A percentile compares a stretch with the other conserved stretches of the same genome.
Conservation (phyloP, 495 filamentous ascomycete genomes). For the Lasiosphaeria hispida region DNA sequence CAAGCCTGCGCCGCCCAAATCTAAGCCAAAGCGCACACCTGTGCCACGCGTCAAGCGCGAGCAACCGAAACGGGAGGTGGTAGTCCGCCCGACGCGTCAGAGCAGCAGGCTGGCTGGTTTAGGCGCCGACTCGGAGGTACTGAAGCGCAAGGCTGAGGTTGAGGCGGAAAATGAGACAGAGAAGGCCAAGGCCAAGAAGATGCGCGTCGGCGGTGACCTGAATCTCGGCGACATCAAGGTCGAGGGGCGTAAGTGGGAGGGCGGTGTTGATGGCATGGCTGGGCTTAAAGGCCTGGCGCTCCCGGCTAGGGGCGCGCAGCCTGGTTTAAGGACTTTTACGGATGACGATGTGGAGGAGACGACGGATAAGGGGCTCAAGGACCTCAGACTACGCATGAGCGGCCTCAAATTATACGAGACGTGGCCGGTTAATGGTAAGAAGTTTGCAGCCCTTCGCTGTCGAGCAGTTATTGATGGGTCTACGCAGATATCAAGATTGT, state of each 20-base stretch:
- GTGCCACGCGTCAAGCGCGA: slow-evolving; percentile 29
- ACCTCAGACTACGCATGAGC: slow-evolving; percentile 76
- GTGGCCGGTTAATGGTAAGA: slow-evolving; percentile 72
- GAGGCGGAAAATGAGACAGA: slow-evolving; percentile 61
- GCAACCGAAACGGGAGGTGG: slow-evolving; percentile 28
- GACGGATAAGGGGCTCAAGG: slow-evolving; percentile 70
- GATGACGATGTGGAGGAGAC: slow-evolving; percentile 78
- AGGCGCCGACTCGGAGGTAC: slow-evolving; percentile 61
- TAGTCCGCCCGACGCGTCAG: slow-evolving; percentile 41
- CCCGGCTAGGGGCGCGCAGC: slow-evolving; percentile 63
- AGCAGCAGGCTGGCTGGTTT: slow-evolving; percentile 52
- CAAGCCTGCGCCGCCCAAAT: slow-evolving; percentile 27
- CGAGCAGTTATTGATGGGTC: background rate
- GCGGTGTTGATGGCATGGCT: slow-evolving; percentile 40
- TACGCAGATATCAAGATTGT: slow-evolving; percentile 84
- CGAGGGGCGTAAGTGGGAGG: slow-evolving; percentile 63
- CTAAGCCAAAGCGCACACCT: slow-evolving; percentile 20
- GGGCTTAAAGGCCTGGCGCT: slow-evolving; percentile 40
- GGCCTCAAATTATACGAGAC: slow-evolving; percentile 75
- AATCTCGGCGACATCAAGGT: slow-evolving; percentile 76
- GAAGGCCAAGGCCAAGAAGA: slow-evolving; percentile 64
- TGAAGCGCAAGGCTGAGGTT: slow-evolving; percentile 78
- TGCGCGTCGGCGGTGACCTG: slow-evolving; percentile 68
- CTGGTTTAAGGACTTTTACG: slow-evolving; percentile 77
- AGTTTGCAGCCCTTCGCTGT: background rate